These are phyloP conservation scores for Nicotiana knightiana DNA, from an alignment of 257 asterid species.

Conservation along the genomic window DNA sequence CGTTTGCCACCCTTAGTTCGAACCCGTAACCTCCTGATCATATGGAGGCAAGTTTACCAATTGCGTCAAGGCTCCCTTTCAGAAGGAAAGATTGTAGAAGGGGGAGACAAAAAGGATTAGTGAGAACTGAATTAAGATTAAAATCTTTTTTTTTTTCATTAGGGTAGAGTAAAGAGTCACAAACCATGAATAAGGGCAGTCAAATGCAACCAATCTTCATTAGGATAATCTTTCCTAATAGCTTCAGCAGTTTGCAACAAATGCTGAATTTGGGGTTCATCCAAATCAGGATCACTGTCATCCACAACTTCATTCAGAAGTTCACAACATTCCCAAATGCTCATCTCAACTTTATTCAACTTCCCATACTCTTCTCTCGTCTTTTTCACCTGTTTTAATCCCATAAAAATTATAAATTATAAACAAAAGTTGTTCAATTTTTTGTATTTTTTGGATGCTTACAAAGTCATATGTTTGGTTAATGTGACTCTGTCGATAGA, in stretches of 20 bases:
- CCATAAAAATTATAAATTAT: background rate
- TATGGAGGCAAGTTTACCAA: too few relatives aligned
- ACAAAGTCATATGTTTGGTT: conserved; percentile 32
- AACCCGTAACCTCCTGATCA: too few relatives aligned
- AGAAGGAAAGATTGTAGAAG: too few relatives aligned
- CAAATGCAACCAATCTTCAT: conserved; percentile 47
- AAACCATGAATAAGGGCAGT: conserved; percentile 42
- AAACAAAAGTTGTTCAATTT: background rate
- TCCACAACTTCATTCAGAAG: conserved; percentile 38
- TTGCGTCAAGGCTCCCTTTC: too few relatives aligned
- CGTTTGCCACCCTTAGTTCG: too few relatives aligned
- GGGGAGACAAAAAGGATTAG: too few relatives aligned
- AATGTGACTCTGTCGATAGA: conserved; percentile 27
- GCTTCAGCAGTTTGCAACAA: conserved; percentile 48
- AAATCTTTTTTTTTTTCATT: background rate
- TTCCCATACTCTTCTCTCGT: conserved; percentile 29
- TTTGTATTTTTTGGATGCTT: background rate
- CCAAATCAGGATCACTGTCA: conserved; percentile 48
- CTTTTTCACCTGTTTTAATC: conserved; percentile 22
- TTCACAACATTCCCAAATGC: conserved; percentile 52
- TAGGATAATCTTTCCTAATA: conserved; percentile 37
- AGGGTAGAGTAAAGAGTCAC: background rate
- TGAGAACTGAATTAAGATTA: too few relatives aligned
- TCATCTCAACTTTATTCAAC: conserved; percentile 33
- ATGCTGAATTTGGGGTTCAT: conserved; percentile 46